phyloP scores from a whole-genome alignment of 495 filamentous ascomycete species.

The Aspergillus leporis region DNA sequence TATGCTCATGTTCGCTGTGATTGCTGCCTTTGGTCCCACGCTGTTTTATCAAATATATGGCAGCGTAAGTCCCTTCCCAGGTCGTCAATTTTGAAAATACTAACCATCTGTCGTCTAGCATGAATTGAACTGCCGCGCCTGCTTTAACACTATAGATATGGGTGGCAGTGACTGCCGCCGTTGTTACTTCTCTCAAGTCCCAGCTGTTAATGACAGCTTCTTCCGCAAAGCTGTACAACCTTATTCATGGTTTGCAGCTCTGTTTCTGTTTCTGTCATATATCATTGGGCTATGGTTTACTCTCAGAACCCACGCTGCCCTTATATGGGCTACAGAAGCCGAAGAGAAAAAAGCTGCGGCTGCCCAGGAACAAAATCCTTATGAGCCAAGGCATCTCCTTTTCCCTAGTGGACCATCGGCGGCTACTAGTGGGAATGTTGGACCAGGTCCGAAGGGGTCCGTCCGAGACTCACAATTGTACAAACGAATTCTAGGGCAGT shows the following conservation, averaged over 20 bases:
- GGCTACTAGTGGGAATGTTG: constrained; percentile 24
- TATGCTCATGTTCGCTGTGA: constrained; percentile 95
- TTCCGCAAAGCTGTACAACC: constrained; percentile 87
- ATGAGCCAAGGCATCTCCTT: constrained; percentile 40
- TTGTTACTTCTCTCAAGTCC: constrained; percentile 89
- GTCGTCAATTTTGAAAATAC: constrained; percentile 14
- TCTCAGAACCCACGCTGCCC: constrained; percentile 89
- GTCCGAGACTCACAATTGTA: constrained; percentile 87
- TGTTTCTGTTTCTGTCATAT: constrained; percentile 88
- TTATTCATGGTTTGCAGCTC: constrained; percentile 84
- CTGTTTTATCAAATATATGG: constrained; percentile 99
- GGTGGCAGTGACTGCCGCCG: constrained; percentile 73
- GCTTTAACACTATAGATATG: constrained; percentile 50
- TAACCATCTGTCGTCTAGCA: constrained; percentile 54
- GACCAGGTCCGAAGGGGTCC: constrained; percentile 30
- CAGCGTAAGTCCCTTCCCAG: constrained; percentile 58
- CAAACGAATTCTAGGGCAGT: constrained; percentile 89
- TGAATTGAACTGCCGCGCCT: constrained; percentile 86
- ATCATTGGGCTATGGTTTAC: constrained; percentile 96
- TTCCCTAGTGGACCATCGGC: constrained; percentile 34
- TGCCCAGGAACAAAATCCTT: constrained; percentile 38
- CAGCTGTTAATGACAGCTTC: constrained; percentile 83
- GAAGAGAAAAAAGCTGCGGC: constrained; percentile 77
- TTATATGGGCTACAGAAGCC: constrained; percentile 88
- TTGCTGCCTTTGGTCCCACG: constrained; percentile 95